Evolutionary conservation across 2,329 filamentous ascomycete species (phyloP).

Genomic region (Neonectria punicea): DNA sequence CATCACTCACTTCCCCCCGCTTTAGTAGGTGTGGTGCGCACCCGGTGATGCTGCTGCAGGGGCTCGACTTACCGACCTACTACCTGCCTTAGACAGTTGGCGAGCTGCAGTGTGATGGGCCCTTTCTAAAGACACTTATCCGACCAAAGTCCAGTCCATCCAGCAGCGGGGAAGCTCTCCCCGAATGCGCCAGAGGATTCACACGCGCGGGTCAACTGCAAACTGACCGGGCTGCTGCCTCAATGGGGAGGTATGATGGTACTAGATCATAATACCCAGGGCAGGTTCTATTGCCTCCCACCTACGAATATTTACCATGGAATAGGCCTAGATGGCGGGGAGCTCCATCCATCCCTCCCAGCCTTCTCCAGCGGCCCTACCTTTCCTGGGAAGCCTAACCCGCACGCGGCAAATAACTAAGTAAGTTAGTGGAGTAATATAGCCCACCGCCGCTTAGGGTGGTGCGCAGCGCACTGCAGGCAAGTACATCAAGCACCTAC

Average conservation of each 20-base stretch:
- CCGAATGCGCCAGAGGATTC: background rate
- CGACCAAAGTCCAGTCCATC: background rate
- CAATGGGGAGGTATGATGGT: background rate
- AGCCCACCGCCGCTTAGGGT: conserved; percentile 4
- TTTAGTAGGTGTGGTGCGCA: background rate
- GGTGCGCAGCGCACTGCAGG: conserved; percentile 3
- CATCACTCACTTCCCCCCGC: background rate
- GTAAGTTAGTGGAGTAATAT: conserved; percentile 15
- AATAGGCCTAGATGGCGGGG: background rate
- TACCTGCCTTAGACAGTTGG: background rate
- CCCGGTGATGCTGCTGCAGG: conserved; percentile 1
- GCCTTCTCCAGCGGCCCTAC: background rate
- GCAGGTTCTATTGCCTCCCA: background rate
- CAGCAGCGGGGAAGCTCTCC: conserved; percentile 5
- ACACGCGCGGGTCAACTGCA: background rate
- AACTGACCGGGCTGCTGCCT: background rate
- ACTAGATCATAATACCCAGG: no score
- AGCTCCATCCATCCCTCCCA: background rate
- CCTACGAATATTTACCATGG: no score
- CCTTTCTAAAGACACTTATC: background rate
- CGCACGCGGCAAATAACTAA: conserved; percentile 14
- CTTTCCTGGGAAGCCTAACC: conserved; percentile 11
- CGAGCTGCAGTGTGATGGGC: background rate
- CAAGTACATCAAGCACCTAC: background rate
- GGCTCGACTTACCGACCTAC: background rate